phyloP scores from a whole-genome alignment of 2,329 filamentous ascomycete species.

The Coniochaeta sp. region DNA sequence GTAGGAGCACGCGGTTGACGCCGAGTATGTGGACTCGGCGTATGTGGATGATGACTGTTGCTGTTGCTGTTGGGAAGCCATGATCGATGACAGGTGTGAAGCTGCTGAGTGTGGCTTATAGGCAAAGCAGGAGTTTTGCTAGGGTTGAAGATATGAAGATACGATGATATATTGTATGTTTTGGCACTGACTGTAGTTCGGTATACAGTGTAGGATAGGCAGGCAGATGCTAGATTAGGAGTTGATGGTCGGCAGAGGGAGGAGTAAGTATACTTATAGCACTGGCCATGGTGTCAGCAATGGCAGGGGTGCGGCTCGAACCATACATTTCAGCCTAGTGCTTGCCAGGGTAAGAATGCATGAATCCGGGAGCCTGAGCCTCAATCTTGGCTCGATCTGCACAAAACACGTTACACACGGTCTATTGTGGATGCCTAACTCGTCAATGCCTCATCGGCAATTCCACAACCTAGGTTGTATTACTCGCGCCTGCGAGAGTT shows the following conservation, averaged over 20 bases:
- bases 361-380: neutral
- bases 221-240: neutral
- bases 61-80: neutral
- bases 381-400: neutral
- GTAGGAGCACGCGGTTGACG: constrained; percentile 22
- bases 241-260: neutral
- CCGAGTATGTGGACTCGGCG: constrained; percentile 18
- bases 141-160: neutral
- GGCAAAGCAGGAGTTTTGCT: neutral
- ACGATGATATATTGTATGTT: neutral
- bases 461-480: neutral
- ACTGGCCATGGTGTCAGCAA: neutral
- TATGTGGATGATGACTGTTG: neutral
- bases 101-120: neutral
- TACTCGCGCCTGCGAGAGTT: neutral
- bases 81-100: neutral
- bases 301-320: neutral
- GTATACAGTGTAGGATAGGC: neutral
- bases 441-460: neutral
- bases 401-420: neutral
- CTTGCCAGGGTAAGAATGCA: neutral
- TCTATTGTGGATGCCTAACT: neutral
- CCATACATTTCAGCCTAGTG: neutral
- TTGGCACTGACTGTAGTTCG: no score
- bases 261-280: neutral